phyloP scores from a whole-genome alignment of 2,329 filamentous ascomycete genomes.

The Hymenoscyphus scutula region DNA sequence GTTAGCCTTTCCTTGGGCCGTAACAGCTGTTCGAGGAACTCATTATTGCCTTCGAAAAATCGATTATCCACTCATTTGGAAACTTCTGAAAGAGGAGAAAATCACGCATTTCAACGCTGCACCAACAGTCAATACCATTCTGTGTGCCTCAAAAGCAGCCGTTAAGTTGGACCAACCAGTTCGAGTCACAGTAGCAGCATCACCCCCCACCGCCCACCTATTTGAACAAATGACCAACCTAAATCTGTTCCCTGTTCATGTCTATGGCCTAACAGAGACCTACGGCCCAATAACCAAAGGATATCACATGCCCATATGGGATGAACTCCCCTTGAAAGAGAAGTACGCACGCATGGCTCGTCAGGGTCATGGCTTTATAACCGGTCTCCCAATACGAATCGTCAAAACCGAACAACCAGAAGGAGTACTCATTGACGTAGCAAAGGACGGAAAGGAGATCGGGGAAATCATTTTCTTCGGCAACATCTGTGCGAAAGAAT shows the following conservation, averaged over 20 bases:
- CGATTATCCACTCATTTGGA: slow-evolving; percentile 92
- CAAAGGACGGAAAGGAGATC: slow-evolving; percentile 69
- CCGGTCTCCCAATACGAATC: slow-evolving; percentile 75
- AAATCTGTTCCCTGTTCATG: slow-evolving; percentile 88
- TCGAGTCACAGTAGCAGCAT: slow-evolving; percentile 87
- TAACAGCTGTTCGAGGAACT: slow-evolving; percentile 91
- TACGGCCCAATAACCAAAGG: slow-evolving; percentile 96
- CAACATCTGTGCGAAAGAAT: slow-evolving; percentile 89
- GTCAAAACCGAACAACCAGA: slow-evolving; percentile 75
- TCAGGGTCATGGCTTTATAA: slow-evolving; percentile 89
- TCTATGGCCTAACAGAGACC: slow-evolving; percentile 86
- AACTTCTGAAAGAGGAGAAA: slow-evolving; percentile 75
- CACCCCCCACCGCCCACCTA: slow-evolving; percentile 82
- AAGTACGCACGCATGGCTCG: slow-evolving; percentile 89
- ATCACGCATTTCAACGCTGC: slow-evolving; percentile 96
- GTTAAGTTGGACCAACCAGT: slow-evolving; percentile 67
- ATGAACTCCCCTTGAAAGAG: slow-evolving; percentile 67
- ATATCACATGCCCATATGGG: slow-evolving; percentile 84
- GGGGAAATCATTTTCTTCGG: slow-evolving; percentile 84
- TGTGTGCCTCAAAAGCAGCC: slow-evolving; percentile 79
- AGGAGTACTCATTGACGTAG: slow-evolving; percentile 64
- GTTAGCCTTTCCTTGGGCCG: slow-evolving; percentile 81
- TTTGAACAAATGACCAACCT: slow-evolving; percentile 83
- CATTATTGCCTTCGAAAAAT: slow-evolving; percentile 94
- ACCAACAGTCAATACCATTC: slow-evolving; percentile 91